Percentiles rank a stretch among this genome's conserved stretches.
These are phyloP conservation scores for Alternaria sp. DNA, from an alignment of 2,329 filamentous ascomycete genomes.

Conservation along the genomic window DNA sequence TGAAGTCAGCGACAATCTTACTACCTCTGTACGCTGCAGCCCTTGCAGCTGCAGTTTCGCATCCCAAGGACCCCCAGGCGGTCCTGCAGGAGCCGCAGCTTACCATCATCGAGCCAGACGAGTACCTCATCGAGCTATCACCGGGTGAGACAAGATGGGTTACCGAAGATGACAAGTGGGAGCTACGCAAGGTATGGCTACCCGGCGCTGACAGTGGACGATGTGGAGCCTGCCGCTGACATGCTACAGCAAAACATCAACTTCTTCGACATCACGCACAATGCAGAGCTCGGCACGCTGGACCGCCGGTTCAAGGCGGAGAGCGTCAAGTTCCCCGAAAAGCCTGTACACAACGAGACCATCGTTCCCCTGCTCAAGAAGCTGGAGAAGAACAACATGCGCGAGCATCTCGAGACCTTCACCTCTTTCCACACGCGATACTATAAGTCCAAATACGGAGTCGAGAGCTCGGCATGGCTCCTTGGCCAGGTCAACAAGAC, in stretches of 20 bases:
- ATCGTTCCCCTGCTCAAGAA: constrained; percentile 71
- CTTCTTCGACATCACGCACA: constrained; percentile 94
- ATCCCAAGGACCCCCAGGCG: constrained; percentile 34
- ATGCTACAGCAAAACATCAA: constrained; percentile 73
- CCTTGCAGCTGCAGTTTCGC: constrained; percentile 34
- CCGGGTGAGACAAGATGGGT: constrained; percentile 85
- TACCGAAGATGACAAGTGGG: constrained; percentile 95
- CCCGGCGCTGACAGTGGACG: background rate
- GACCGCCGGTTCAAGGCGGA: constrained; percentile 33
- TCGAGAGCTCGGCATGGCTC: constrained; percentile 87
- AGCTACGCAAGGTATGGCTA: constrained; percentile 74
- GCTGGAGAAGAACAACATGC: constrained; percentile 78
- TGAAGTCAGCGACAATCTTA: constrained; percentile 44
- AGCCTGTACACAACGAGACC: constrained; percentile 68
- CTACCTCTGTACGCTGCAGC: constrained; percentile 41
- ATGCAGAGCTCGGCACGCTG: constrained; percentile 65
- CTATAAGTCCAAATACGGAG: constrained; percentile 79
- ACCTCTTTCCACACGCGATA: constrained; percentile 82
- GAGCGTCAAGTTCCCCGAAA: constrained; percentile 69
- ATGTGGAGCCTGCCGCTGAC: constrained; percentile 22
- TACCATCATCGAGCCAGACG: constrained; percentile 37
- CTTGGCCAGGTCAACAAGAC: constrained; percentile 74
- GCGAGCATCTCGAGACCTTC: constrained; percentile 76
- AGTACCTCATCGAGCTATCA: constrained; percentile 76
- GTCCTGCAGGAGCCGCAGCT: constrained; percentile 38